Percentiles rank a stretch among this genome's conserved stretches.
These are phyloP conservation scores for Tricholomella constricta DNA, from an alignment of 768 basidiomycete genomes.

Conservation along the genomic window DNA sequence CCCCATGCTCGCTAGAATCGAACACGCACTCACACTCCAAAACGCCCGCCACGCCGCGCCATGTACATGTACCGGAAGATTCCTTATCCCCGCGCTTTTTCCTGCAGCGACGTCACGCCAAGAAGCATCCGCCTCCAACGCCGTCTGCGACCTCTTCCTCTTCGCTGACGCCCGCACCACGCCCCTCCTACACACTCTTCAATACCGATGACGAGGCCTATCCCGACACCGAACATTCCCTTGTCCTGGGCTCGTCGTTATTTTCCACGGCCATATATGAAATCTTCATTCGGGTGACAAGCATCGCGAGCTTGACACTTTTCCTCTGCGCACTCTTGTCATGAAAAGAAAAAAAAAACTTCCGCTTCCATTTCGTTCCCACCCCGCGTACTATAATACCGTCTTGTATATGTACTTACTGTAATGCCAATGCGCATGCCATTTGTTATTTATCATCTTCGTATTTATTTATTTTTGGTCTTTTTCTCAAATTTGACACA, in stretches of 20 bases:
- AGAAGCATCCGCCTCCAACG: not conserved
- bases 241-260: slow-evolving; percentile 5
- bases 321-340: slow-evolving; percentile 16
- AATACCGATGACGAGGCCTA: slow-evolving; percentile 14
- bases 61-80: not conserved
- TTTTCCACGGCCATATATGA: slow-evolving; percentile 12
- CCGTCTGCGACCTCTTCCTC: not conserved
- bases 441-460: too few species aligned
- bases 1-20: slow-evolving; percentile 6
- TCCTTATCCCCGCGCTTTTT: not conserved
- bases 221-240: slow-evolving; percentile 11
- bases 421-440: too few species aligned
- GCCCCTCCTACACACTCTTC: not conserved
- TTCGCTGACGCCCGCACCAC: too few species aligned
- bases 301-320: slow-evolving; percentile 14
- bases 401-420: not conserved
- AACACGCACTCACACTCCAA: not conserved
- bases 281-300: slow-evolving; percentile 10
- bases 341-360: too few species aligned
- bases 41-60: not conserved
- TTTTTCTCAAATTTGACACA: too few species aligned
- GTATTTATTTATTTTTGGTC: too few species aligned
- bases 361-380: not conserved
- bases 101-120: not conserved
- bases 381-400: not conserved